phyloP scores from a whole-genome alignment of 2,329 filamentous ascomycete genomes.

The Colletotrichum tabaci region DNA sequence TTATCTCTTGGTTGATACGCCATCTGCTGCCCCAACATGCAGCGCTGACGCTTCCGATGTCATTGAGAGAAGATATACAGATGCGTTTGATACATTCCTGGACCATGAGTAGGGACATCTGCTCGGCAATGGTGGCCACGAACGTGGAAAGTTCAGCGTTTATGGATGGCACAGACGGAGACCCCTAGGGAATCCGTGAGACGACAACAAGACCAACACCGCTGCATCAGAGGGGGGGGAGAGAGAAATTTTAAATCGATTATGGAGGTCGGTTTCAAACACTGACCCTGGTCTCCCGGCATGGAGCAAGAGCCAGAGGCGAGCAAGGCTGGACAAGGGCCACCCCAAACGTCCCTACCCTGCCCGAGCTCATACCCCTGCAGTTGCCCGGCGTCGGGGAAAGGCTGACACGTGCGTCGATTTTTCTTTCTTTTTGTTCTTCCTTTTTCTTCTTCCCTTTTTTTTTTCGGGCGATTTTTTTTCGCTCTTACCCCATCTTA shows the following conservation, averaged over 20 bases:
- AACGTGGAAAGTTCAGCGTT: conserved; percentile 3
- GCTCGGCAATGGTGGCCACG: neutral
- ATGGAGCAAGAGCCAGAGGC: conserved; percentile 21
- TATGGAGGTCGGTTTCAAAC: conserved; percentile 38
- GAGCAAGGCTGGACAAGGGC: conserved; percentile 35
- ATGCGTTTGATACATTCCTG: neutral
- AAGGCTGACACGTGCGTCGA: conserved; percentile 34
- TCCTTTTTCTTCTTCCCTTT: neutral
- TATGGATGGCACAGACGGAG: neutral
- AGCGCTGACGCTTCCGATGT: conserved; percentile 3
- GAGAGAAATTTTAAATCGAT: neutral
- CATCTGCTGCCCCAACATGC: conserved; percentile 14
- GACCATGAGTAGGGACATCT: neutral
- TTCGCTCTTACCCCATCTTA: neutral
- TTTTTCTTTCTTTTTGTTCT: neutral
- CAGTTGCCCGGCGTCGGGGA: conserved; percentile 26
- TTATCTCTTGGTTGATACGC: neutral
- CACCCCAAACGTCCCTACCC: conserved; percentile 22
- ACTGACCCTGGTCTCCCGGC: conserved; percentile 17
- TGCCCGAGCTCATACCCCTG: conserved; percentile 38
- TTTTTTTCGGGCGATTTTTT: neutral
- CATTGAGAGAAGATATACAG: neutral
- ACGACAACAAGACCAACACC: neutral
- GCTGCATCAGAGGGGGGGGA: neutral
- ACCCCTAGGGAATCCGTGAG: neutral